Evolutionary conservation across 495 filamentous ascomycete genomes (phyloP).

Genomic region (Xylaria palmicola): DNA sequence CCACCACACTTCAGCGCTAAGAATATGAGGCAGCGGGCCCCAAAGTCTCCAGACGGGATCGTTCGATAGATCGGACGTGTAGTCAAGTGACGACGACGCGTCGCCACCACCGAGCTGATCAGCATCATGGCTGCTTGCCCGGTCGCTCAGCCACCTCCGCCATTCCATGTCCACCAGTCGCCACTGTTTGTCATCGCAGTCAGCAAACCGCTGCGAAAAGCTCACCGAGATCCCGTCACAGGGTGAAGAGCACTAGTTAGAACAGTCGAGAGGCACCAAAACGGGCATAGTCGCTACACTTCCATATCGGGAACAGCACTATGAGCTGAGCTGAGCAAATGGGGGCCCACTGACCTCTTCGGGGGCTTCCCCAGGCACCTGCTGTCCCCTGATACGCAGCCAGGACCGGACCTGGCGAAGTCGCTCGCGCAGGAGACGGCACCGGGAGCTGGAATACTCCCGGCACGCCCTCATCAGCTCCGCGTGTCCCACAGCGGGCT

Average conservation of each 20-base stretch:
- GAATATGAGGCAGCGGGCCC: constrained; percentile 14
- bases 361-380: constrained; percentile 21
- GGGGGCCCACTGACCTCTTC: constrained; percentile 32
- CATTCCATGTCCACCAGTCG: constrained; percentile 21
- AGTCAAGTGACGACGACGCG: neutral
- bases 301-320: no score
- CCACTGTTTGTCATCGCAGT: constrained; percentile 20
- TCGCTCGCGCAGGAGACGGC: constrained; percentile 24
- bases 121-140: constrained; percentile 8
- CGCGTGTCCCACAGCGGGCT: constrained; percentile 1
- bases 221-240: no score
- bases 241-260: no score
- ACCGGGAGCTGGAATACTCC: constrained; percentile 25
- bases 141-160: constrained; percentile 28
- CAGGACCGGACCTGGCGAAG: constrained; percentile 24
- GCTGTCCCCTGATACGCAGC: constrained; percentile 9
- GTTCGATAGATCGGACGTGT: neutral
- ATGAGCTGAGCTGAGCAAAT: neutral
- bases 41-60: neutral
- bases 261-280: neutral
- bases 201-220: neutral
- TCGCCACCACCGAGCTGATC: neutral
- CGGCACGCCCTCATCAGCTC: constrained; percentile 25
- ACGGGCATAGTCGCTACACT: neutral
- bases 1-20: constrained; percentile 16